Evolutionary conservation across 495 filamentous ascomycete genomes (phyloP), one percentile per base, ranked within the genome.

Genomic region (Chaetomium fimeti): DNA sequence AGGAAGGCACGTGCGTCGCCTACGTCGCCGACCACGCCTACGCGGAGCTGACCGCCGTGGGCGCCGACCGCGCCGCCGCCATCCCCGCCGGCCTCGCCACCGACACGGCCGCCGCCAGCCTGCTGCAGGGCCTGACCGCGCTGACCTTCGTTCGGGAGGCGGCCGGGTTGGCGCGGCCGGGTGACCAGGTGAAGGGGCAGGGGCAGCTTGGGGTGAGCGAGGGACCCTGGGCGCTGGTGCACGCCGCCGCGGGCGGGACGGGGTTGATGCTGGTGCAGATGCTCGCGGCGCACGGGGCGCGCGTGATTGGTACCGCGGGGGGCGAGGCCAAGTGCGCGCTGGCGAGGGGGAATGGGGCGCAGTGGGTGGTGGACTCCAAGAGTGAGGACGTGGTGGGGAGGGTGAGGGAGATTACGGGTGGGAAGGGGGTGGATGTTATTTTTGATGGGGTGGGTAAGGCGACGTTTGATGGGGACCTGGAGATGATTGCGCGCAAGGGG

Each of bases 221-320:
- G 24, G 91, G 88, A 1, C 91, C 96, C 62, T 95, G 88, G 87
- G 83, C 94, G 9, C 84, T 98, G 1, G 84, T 98, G 38, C 91
- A 96, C 67, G 93, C 94, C 0, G 94, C 94, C 0, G 92, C 93
- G 11, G 94, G 94, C 48, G 94, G 94, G 5, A 90, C 92, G 0
- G 94, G 93, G 0, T 79, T 88, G 48, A 85, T 88, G 76, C 79
- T 97, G 60, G 87, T 84, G 27, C 92, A 95, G 77, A 76, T 97
- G 49, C 74, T 97, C 25, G 81, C 82, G 55, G 77, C 80, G 1
- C 82, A 92, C 28, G 93, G 92, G 1, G 93, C 91, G 24, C 83
- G 82, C 62, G 86, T 88, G 12, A 96, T 98, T 71, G 94, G 89
- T 6, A 96, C 92, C 12, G 92, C 90, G 1, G 87, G 86, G 11